Percentiles rank a stretch among this genome's conserved stretches.
phyloP scores from a whole-genome alignment of 179 eudicot species.

The Silene noctiflora region DNA sequence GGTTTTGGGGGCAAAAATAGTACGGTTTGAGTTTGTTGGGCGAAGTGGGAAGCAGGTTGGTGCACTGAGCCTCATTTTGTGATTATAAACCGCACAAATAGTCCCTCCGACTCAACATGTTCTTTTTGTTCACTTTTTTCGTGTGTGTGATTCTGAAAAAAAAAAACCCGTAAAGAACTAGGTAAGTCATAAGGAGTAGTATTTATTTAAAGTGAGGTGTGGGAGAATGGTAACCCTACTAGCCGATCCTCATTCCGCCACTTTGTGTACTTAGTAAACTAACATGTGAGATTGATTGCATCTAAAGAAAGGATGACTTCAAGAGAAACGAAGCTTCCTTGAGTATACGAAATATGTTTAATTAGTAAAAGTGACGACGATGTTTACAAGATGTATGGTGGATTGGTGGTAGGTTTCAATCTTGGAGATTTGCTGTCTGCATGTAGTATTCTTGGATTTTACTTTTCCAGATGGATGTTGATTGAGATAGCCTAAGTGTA shows the following conservation, averaged over 20 bases:
- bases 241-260: background rate
- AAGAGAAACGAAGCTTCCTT: background rate
- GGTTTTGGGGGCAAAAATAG: background rate
- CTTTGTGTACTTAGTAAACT: background rate
- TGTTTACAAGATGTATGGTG: background rate
- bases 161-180: background rate
- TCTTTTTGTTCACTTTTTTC: too few species aligned
- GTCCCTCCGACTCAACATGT: background rate
- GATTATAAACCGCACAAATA: background rate
- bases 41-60: background rate
- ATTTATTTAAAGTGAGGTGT: background rate
- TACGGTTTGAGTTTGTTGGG: background rate
- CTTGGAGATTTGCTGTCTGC: background rate
- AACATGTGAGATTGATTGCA: conserved; percentile 11
- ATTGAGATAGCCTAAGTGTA: background rate
- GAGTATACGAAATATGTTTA: background rate
- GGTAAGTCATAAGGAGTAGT: background rate
- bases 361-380: background rate
- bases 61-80: background rate
- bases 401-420: conserved; percentile 3
- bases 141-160: background rate
- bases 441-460: conserved; percentile 8
- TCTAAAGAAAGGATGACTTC: background rate
- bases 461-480: conserved; percentile 7
- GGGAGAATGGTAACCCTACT: background rate